Evolutionary conservation across 257 asterid genomes (phyloP).

Genomic region (Nicotiana noctiflora): DNA sequence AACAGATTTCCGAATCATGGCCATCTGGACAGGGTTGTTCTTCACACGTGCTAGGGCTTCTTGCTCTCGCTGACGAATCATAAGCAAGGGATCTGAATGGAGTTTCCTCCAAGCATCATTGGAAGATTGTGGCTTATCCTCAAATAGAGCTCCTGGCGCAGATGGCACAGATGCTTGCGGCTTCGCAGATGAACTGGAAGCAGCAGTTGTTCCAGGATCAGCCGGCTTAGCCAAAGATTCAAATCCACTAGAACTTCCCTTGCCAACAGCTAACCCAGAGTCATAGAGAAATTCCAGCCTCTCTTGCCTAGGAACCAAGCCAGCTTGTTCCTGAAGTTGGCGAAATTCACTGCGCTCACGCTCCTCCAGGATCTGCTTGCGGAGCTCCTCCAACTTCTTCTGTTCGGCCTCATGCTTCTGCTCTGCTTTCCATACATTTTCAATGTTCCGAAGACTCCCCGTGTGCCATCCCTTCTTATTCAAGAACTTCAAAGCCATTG

Average conservation of each 20-base stretch:
- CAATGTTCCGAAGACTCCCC: slow-evolving; percentile 93
- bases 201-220: slow-evolving; percentile 37
- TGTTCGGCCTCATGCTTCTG: slow-evolving; percentile 95
- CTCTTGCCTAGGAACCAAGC: slow-evolving; percentile 90
- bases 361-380: slow-evolving; percentile 88
- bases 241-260: slow-evolving; percentile 58
- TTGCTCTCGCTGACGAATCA: slow-evolving; percentile 92
- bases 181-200: slow-evolving; percentile 34
- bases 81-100: slow-evolving; percentile 86
- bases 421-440: slow-evolving; percentile 98
- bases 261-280: slow-evolving; percentile 93
- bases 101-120: slow-evolving; percentile 98
- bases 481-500: slow-evolving; percentile 83
- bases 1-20: slow-evolving; percentile 92
- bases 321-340: slow-evolving; percentile 86
- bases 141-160: slow-evolving; percentile 77
- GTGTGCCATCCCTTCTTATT: slow-evolving; percentile 99
- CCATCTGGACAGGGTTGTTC: slow-evolving; percentile 93
- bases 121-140: slow-evolving; percentile 89
- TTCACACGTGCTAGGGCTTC: slow-evolving; percentile 89
- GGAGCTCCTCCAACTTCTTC: slow-evolving; percentile 87
- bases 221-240: slow-evolving; percentile 46
- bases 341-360: slow-evolving; percentile 91
- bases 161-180: slow-evolving; percentile 40
- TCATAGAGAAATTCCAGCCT: slow-evolving; percentile 90